Base-by-base conservation (phyloP, 2,329 filamentous ascomycete genomes). In the Grosmannia serpens region DNA sequence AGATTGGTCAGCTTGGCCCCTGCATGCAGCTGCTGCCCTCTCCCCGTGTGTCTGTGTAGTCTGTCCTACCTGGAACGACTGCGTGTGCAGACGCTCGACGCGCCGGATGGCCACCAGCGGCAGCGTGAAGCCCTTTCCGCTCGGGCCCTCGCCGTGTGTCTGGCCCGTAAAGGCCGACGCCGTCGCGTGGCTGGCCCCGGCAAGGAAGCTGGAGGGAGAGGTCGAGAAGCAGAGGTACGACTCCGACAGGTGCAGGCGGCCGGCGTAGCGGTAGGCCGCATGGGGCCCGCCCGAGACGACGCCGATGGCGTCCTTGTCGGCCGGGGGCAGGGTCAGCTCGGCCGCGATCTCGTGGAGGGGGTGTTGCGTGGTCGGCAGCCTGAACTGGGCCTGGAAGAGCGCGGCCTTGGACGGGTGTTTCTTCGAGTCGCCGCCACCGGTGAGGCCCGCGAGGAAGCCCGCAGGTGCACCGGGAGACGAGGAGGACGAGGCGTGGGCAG, bases 211-310 rank as follows among this genome's bases (percentile, higher is more conserved):
- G 11, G 90, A 88, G 20, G 89, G 86, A 56, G 94, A 89, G 9
- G 94, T 96, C 0, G 91, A 96, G 77, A 99, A 99, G 78, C 91
- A 97, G 66, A 99, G 84, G 73, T 88, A 99, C 65, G 88, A 83
- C 74, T 99, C 92, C 71, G 91, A 96, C 63, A 99, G 77, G 70
- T 99, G 92, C 56, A 99, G 82, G 72, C 91, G 91, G 55, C 94
- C 94, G 27, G 86, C 85, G 75, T 99, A 97, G 69, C 91, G 88
- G 73, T 88, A 95, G 61, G 80, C 85, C 65, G 77, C 81, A 71
- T 86, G 88, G 63, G 83, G 83, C 24, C 22, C 24, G 58, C 35
- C n/a, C 53, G 51, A 15, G 50, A n/a, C 13, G 13, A 9, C 35
- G 27, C 53, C 55, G n/a, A 59, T 55, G 9, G 57, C 62, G 83